A percentile compares a stretch with the other conserved stretches of the same genome.
These are phyloP conservation scores for Ustulina deusta DNA, from an alignment of 2,329 filamentous ascomycete species.

Conservation along the genomic window DNA sequence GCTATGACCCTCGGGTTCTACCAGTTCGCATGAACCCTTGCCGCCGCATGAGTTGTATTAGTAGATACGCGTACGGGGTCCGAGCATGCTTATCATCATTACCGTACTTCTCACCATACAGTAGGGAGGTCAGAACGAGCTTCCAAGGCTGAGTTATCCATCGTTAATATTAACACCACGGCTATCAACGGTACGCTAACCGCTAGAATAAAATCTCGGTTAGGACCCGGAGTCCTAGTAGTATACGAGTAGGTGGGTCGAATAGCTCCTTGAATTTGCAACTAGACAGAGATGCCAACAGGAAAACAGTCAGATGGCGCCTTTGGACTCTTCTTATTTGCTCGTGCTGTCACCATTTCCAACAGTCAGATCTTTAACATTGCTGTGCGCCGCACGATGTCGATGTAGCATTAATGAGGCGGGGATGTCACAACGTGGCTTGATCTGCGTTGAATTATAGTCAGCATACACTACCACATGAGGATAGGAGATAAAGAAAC, in stretches of 20 bases:
- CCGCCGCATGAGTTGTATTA: conserved; percentile 9
- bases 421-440: conserved; percentile 18
- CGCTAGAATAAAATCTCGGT: conserved; percentile 19
- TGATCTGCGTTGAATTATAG: conserved; percentile 13
- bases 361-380: conserved; percentile 1
- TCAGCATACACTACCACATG: neutral
- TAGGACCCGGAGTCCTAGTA: conserved; percentile 10
- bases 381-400: conserved; percentile 15
- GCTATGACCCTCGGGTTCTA: conserved; percentile 3
- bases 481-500: neutral
- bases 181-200: neutral
- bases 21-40: conserved; percentile 31
- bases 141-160: conserved; percentile 1
- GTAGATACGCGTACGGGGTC: conserved; percentile 11
- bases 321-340: neutral
- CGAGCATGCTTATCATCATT: conserved; percentile 1
- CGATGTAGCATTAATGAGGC: conserved; percentile 13
- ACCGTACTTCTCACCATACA: neutral
- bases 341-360: neutral
- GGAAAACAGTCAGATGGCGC: conserved; percentile 2
- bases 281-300: conserved; percentile 2
- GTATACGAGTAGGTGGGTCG: conserved; percentile 24
- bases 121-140: neutral
- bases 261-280: conserved; percentile 13
- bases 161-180: neutral